Evolutionary conservation across 805 yeast genomes (phyloP), one percentile per base, ranked within the genome.

Genomic region (Starmerella etchellsii): DNA sequence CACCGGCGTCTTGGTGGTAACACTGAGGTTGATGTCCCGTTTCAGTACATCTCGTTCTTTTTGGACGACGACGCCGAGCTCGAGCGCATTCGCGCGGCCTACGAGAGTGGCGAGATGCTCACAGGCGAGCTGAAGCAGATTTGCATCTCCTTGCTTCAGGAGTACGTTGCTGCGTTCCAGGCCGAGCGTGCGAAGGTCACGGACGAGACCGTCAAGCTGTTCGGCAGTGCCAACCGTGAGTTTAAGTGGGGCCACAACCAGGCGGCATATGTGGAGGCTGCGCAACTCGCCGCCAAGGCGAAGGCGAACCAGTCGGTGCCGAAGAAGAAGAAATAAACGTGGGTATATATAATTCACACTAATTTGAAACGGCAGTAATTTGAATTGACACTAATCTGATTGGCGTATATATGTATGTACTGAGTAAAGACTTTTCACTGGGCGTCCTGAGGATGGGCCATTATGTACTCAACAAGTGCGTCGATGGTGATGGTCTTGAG

Each of bases 21-120:
- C 58, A 93, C 95, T 35, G 96, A 88, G 50, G 79, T 87, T 27
- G 98, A 91, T 61, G 95, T 91, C 42, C 83, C 98, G 2, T 91
- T 68, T 66, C 97, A 91, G 65, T 91, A 91, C 60, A 66, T 91
- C 48, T 73, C 85, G 5, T 91, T 91, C 67, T 87, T 91, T 70
- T 65, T 74, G 36, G 82, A 84, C 51, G 97, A 88, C 59, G 97
- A 91, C 58, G 87, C 67, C 31, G 74, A 80, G 54, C 69, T 91
- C 54, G 68, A 67, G 40, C 63, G 69, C 35, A 65, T 78, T 52
- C 73, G 76, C 43, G 70, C 72, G 30, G 71, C 69, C 31, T 91
- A 91, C 65, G 74, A 68, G 58, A 63, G 67, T 37, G 98, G 98
- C 47, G 85, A 81, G 46, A 60, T 91, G 43, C 68, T 88, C 52